These are phyloP conservation scores for Sporisorium reilianum DNA, from an alignment of 1,284 basidiomycete genomes.

Conservation along the genomic window DNA sequence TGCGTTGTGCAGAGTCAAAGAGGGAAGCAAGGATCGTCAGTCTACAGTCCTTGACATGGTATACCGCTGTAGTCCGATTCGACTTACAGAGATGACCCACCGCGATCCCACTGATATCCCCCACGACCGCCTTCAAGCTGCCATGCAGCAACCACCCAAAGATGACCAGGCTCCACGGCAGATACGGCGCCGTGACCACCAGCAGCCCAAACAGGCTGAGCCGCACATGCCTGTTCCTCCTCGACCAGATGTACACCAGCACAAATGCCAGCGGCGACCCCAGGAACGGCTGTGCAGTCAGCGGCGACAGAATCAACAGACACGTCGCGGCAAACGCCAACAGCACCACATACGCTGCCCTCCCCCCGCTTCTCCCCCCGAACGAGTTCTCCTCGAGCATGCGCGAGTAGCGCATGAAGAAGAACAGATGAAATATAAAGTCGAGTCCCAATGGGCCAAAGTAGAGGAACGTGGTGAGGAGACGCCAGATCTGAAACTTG, in stretches of 20 bases:
- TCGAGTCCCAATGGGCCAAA: constrained; percentile 89
- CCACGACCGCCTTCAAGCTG: constrained; percentile 84
- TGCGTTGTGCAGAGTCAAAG: constrained; percentile 7
- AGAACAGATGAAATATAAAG: constrained; percentile 96
- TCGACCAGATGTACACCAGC: constrained; percentile 95
- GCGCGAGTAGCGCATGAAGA: constrained; percentile 96
- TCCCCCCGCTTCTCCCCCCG: constrained; percentile 79
- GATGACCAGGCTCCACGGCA: constrained; percentile 87
- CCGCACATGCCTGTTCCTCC: constrained; percentile 91
- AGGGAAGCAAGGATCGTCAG: neutral
- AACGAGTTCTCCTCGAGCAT: constrained; percentile 97
- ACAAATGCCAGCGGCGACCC: constrained; percentile 71
- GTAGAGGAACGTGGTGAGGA: constrained; percentile 92
- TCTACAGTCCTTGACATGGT: neutral
- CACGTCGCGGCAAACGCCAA: constrained; percentile 83
- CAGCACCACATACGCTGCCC: constrained; percentile 93
- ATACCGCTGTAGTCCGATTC: neutral
- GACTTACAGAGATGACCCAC: constrained; percentile 65
- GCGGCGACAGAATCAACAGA: constrained; percentile 55
- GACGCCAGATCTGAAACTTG: constrained; percentile 81
- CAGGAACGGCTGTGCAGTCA: constrained; percentile 69
- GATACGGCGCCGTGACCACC: constrained; percentile 93
- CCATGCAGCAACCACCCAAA: constrained; percentile 91
- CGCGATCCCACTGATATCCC: constrained; percentile 76
- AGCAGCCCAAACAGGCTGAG: constrained; percentile 94